Conservation (phyloP, 495 filamentous ascomycete species). For the Aspergillus asperescens region DNA sequence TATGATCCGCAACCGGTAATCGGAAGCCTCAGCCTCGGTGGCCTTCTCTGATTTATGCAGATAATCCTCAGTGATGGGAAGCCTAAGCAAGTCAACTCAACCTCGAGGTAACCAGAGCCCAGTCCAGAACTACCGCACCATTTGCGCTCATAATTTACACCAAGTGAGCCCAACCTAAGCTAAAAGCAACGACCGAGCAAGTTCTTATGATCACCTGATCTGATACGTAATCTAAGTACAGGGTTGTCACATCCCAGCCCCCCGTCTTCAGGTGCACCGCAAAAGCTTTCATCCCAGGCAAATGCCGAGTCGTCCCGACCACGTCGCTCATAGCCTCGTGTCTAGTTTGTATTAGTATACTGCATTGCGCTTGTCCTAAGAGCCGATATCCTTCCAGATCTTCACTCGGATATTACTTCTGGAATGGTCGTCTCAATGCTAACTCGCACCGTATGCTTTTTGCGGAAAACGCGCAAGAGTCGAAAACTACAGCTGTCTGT, state of each 20-base stretch:
- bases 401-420: no score
- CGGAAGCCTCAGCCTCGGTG: background rate
- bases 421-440: no score
- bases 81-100: background rate
- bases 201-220: background rate
- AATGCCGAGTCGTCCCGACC: no score
- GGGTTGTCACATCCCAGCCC: background rate
- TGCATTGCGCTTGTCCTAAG: no score
- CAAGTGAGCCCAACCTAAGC: background rate
- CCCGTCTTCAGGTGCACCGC: background rate
- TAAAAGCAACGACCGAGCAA: background rate
- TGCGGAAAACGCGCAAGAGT: no score
- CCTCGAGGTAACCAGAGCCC: no score
- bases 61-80: background rate
- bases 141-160: background rate
- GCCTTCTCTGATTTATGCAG: background rate
- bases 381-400: no score
- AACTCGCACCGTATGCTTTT: no score
- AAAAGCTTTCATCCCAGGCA: background rate
- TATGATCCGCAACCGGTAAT: constrained; percentile 6
- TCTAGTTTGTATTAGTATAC: no score
- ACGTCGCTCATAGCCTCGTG: no score
- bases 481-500: no score
- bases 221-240: background rate
- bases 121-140: no score